These are phyloP conservation scores for Termitomyces sp. DNA, from an alignment of 768 basidiomycete genomes.

Conservation along the genomic window DNA sequence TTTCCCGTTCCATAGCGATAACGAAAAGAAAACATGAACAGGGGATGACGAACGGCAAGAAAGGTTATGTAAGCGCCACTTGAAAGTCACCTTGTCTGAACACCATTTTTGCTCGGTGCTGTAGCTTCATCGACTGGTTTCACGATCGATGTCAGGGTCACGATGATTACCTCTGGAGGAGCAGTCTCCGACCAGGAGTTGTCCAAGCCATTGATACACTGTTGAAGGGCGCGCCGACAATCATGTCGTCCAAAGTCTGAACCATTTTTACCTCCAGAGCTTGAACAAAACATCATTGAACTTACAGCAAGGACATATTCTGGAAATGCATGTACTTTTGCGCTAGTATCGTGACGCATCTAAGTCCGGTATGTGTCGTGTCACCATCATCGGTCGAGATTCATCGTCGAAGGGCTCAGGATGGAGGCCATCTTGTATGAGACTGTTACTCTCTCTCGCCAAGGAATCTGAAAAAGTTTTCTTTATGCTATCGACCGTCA, in stretches of 20 bases:
- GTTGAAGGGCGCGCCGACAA: not conserved
- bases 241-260: not conserved
- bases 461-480: slow-evolving; percentile 12
- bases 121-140: not conserved
- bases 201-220: too few relatives aligned
- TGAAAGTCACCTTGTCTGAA: too few relatives aligned
- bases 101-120: too few relatives aligned
- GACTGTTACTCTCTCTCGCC: slow-evolving; percentile 15
- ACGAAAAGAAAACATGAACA: slow-evolving; percentile 6
- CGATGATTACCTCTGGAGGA: not conserved
- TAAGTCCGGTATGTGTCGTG: slow-evolving; percentile 15
- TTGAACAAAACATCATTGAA: slow-evolving; percentile 22
- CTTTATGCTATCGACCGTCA: slow-evolving; percentile 13
- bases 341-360: slow-evolving; percentile 15
- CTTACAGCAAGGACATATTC: slow-evolving; percentile 14
- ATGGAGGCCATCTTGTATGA: slow-evolving; percentile 20
- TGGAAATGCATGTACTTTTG: slow-evolving; percentile 14
- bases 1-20: slow-evolving; percentile 4
- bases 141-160: not conserved
- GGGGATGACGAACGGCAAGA: not conserved
- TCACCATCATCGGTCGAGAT: not conserved
- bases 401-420: slow-evolving; percentile 8
- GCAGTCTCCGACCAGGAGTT: not conserved
- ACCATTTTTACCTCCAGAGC: slow-evolving; percentile 17
- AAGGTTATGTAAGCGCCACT: slow-evolving; percentile 8